These are phyloP conservation scores for Pseudopyrenochaeta lycopersici DNA, from an alignment of 2,329 filamentous ascomycete species.

Conservation along the genomic window DNA sequence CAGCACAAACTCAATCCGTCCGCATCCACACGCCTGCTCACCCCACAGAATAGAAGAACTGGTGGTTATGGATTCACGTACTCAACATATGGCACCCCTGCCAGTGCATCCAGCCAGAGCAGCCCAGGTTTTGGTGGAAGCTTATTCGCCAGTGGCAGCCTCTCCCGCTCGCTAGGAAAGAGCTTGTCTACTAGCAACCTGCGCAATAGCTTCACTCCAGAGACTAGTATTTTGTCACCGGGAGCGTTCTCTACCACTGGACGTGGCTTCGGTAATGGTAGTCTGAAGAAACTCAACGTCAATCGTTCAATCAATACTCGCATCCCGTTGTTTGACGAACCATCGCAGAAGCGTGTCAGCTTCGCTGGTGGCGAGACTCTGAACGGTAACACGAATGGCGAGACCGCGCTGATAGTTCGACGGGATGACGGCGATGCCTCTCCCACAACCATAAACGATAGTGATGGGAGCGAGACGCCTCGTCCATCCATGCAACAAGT, in stretches of 20 bases:
- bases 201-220: constrained; percentile 79
- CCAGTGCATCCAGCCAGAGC: constrained; percentile 74
- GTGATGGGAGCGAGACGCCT: constrained; percentile 45
- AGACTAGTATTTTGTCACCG: constrained; percentile 86
- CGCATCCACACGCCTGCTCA: constrained; percentile 80
- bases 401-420: constrained; percentile 60
- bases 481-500: constrained; percentile 75
- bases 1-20: constrained; percentile 87
- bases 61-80: constrained; percentile 90
- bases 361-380: constrained; percentile 72
- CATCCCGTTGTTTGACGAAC: constrained; percentile 66
- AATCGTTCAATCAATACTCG: constrained; percentile 81
- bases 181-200: constrained; percentile 89
- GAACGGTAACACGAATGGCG: constrained; percentile 53
- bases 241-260: constrained; percentile 79
- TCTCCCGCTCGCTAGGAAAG: constrained; percentile 79
- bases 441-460: constrained; percentile 61
- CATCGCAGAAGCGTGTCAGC: constrained; percentile 77
- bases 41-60: constrained; percentile 75
- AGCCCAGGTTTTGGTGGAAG: constrained; percentile 69
- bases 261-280: constrained; percentile 52
- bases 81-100: constrained; percentile 87
- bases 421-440: constrained; percentile 61
- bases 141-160: constrained; percentile 61
- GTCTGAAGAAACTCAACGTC: constrained; percentile 90